Base-by-base conservation (phyloP, 2,329 filamentous ascomycete species). In the Aspergillus viridinutans region DNA sequence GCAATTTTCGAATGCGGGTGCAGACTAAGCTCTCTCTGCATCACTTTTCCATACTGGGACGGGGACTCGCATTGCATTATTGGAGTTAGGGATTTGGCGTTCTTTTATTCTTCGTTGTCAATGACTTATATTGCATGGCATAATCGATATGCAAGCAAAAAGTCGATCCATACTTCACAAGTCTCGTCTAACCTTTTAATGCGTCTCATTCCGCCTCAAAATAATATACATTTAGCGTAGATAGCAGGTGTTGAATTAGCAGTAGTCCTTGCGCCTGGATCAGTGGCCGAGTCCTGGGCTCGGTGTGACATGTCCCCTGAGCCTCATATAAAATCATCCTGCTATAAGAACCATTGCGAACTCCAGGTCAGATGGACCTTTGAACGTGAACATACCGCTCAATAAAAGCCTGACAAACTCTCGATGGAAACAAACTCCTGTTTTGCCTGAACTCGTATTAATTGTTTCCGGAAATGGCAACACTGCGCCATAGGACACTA, bases 1-100 rank as follows among this genome's bases (percentile, higher is more conserved):
- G 7, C 69, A 73, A 55, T 74, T 74, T 53, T 67, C 69, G 20
- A 71, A 67, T 54, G 65, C 69, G 7, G 69, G 68, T 48, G 59
- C 68, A 23, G 66, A 72, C 53, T 73, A 60, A 68, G 43, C 21
- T 17, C 23, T 20, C 25, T 43, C 40, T 8, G n/a, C 55, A 48
- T 48, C 35, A 55, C 40, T 49, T 52, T 20, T 14, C 40, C 21
- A 38, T 38, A 26, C 4, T 38, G 20, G 9, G 23, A 6, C 23
- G 40, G 20, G 23, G 49, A 14, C 29, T 51, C 20, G 29, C 20
- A 40, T 57, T 57, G 60, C 60, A 62, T 62, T 43, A 49, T 47
- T 52, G 60, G 60, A 54, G 60, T 62, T 61, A 48, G 35, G 58
- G 56, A 43, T 56, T 52, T 49, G 35, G 55, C 54, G 54, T 59